Evolutionary conservation across 306 rosid genomes (phyloP).

Genomic region (Vigna nakashimae): DNA sequence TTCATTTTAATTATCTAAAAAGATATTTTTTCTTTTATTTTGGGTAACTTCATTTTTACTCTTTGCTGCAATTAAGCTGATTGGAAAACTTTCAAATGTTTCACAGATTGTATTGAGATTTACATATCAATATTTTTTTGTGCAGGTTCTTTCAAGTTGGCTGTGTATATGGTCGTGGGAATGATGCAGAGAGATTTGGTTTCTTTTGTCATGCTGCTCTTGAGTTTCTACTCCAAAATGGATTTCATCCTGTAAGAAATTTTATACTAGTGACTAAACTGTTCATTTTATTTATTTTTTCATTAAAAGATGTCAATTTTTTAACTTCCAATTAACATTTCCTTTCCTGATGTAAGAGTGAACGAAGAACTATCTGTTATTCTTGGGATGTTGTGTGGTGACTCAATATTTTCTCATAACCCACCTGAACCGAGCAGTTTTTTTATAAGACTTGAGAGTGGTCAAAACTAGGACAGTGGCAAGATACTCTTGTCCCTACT

Average conservation of each 20-base stretch:
- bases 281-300: slow-evolving; percentile 29
- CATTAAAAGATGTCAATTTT: background rate
- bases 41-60: slow-evolving; percentile 19
- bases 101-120: slow-evolving; percentile 36
- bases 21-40: background rate
- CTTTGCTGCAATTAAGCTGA: slow-evolving; percentile 31
- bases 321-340: slow-evolving; percentile 14
- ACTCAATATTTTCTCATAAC: slow-evolving; percentile 21
- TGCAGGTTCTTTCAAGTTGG: slow-evolving; percentile 77
- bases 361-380: slow-evolving; percentile 1
- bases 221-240: slow-evolving; percentile 83
- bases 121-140: slow-evolving; percentile 32
- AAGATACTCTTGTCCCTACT: slow-evolving; percentile 19
- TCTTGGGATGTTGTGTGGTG: background rate
- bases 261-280: slow-evolving; percentile 23
- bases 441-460: slow-evolving; percentile 27
- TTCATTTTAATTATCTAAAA: slow-evolving; percentile 16
- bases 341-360: slow-evolving; percentile 12
- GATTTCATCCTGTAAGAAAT: slow-evolving; percentile 90
- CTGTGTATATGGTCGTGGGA: slow-evolving; percentile 84
- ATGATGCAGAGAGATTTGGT: slow-evolving; percentile 91
- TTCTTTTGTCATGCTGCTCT: slow-evolving; percentile 97
- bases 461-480: background rate
- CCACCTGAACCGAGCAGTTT: slow-evolving; percentile 16
- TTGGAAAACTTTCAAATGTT: slow-evolving; percentile 32